A percentile compares a stretch with the other conserved stretches of the same genome.
Evolutionary conservation across 2,329 filamentous ascomycete genomes (phyloP).

Genomic region (Coniochaeta prunicola): DNA sequence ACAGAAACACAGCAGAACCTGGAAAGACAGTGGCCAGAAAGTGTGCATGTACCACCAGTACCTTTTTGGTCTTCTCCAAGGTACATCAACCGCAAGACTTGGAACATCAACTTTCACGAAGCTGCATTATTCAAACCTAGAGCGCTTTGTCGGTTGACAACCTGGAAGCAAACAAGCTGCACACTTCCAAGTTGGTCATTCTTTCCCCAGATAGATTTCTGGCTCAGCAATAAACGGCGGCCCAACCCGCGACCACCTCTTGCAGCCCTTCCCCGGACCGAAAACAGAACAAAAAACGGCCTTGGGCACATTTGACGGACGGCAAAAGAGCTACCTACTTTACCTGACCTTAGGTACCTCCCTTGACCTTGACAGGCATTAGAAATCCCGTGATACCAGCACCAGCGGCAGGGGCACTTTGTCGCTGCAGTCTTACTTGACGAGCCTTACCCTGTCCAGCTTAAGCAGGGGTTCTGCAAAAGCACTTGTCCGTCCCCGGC

Average conservation of each 20-base stretch:
- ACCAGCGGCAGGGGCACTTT: background rate
- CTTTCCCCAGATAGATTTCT: background rate
- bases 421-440: background rate
- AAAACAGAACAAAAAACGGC: background rate
- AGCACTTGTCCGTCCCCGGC: background rate
- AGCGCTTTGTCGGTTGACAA: no score
- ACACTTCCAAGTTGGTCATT: no score
- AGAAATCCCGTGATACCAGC: background rate
- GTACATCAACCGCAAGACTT: background rate
- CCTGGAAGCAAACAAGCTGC: no score
- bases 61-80: background rate
- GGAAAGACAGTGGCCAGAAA: no score
- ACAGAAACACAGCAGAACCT: no score
- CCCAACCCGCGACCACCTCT: background rate
- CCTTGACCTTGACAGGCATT: background rate
- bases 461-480: background rate
- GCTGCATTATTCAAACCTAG: no score
- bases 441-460: background rate
- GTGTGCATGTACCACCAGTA: background rate
- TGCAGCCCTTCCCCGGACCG: background rate
- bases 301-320: background rate
- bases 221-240: background rate
- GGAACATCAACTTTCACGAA: background rate
- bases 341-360: no score
- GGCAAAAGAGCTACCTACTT: no score